Evolutionary conservation across 2,329 filamentous ascomycete genomes (phyloP), one percentile per base, ranked within the genome.

Genomic region (Hirsutella thompsonii): DNA sequence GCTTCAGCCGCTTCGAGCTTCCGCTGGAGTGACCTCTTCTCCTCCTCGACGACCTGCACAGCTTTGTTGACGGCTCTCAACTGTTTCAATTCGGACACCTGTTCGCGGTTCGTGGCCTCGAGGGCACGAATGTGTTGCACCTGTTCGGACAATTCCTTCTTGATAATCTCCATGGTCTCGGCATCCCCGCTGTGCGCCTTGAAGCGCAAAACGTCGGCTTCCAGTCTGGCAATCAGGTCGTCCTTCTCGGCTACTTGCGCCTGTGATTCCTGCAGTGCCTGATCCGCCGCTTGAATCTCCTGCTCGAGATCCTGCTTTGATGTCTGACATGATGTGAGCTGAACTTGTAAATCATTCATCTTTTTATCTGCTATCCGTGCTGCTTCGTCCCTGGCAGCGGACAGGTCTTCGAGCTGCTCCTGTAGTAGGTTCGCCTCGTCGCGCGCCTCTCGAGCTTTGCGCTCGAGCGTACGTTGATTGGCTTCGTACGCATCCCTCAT

Each of bases 11-110:
- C 69, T 45, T 86, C 79, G 1, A 98, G 59, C 54, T 79, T 86
- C 26, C 80, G 78, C 58, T 92, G 82, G 19, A 98, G 64, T 0
- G 79, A 76, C 46, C 85, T 73, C 67, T 96, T 96, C 65, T 98
- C 88, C 58, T 98, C 92, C 56, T 98, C 88, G 0, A 96, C 83
- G 2, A 98, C 76, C 54, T 94, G 86, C 2, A 94, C 81, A n/a
- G 84, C 86, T 61, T 85, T 90, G 57, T 88, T 81, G 3, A 82
- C 65, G 49, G 88, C 83, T 13, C 88, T 81, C 30, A 93, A 71
- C 49, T 88, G 82, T 51, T 83, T 86, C 29, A 98, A 64, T 56
- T 98, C 90, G 0, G 72, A 62, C 13, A 77, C 68, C 54, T 94
- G 85, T 38, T 94, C 86, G 20, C 85, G 73, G 47, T 87, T 94